Base-by-base conservation (phyloP, 371 early-diverging fungal species). In the Phascolomyces articulosus region DNA sequence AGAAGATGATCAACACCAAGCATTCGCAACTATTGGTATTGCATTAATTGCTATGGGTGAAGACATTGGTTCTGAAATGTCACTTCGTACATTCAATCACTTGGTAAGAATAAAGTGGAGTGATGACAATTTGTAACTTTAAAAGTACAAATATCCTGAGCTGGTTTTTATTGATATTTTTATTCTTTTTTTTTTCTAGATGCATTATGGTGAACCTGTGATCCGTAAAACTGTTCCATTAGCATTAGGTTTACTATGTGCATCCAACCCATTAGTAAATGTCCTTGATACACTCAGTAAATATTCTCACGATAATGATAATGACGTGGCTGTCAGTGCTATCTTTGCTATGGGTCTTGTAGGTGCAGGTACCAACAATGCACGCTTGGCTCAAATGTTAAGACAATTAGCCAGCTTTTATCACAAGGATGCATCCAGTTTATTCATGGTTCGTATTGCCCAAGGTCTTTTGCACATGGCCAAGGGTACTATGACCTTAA, bases 281-380 rank as follows among this genome's bases (percentile, higher is more conserved):
- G 92, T 99, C 28, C 83, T 99, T 23, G 99, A 99, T 64, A 92
- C 93, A 21, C 89, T 99, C 47, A 93, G 93, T 77, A 98, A 95
- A 83, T 95, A 93, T 79, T 95, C 98, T 34, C 99, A 99, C 82
- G 98, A 97, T 79, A 93, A 93, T 64, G 99, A 98, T 74, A 75
- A 84, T 29, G 93, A 96, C 40, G 98, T 98, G 21, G 96, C 99
- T 24, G 75, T 93, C 56, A 96, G 95, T 71, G 96, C 99, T 26
- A 93, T 99, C 51, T 94, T 99, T 80, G 97, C 98, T 29, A 95
- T 99, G 93, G 99, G 99, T 56, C 75, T 99, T 57, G 95, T 99
- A 20, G 99, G 99, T 40, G 99, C 98, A 3, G 99, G 99, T 58
- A 99, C 99, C n/a, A 99, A 99, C 85, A 99, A 99, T 77, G 97